A percentile compares a stretch with the other conserved stretches of the same genome.
phyloP scores from a whole-genome alignment of 106 monocot genomes.

The Dendrobium huoshanense region DNA sequence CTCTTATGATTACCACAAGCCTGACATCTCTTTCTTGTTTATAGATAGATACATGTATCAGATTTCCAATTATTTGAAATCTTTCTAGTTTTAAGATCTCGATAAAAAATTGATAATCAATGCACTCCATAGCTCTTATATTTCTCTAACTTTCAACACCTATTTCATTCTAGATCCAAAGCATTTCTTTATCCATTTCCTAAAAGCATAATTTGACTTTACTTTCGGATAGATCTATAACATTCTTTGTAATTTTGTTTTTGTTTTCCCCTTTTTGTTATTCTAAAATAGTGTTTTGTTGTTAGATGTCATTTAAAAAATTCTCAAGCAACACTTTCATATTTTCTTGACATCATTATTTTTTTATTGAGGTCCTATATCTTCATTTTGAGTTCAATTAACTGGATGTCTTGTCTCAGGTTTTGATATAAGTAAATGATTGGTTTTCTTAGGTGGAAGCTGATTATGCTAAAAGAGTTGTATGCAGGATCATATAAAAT shows the following conservation, averaged over 20 bases:
- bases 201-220: not conserved
- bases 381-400: not conserved
- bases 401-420: too few species aligned
- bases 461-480: too few species aligned
- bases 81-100: too few species aligned
- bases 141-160: not conserved
- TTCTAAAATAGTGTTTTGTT: not conserved
- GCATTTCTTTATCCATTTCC: not conserved
- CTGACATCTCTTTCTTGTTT: not conserved
- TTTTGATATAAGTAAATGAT: too few species aligned
- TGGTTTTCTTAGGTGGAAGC: too few species aligned
- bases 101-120: too few species aligned
- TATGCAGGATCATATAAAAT: too few species aligned
- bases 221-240: not conserved
- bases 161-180: not conserved
- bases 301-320: not conserved
- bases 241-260: not conserved
- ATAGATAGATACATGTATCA: too few species aligned
- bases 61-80: too few species aligned
- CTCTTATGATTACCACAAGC: not conserved
- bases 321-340: not conserved
- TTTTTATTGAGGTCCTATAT: not conserved
- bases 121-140: not conserved
- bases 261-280: not conserved
- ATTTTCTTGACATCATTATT: not conserved